phyloP scores from a whole-genome alignment of 1,284 basidiomycete genomes.

The Hypsizygus ulmarius region DNA sequence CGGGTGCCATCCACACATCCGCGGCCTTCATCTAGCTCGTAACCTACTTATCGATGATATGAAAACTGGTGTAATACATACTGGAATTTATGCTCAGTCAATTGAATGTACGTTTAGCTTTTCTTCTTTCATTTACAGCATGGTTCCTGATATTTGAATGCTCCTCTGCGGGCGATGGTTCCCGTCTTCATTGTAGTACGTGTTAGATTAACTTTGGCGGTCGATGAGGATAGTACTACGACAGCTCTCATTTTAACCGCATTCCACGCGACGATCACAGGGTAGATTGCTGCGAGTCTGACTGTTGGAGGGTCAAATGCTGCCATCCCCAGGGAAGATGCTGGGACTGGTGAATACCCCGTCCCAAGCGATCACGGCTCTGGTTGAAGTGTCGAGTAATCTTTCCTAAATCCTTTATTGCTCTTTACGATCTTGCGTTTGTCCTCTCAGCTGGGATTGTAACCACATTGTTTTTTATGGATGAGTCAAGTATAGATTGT shows the following conservation, averaged over 20 bases:
- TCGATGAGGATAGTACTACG: slow-evolving; percentile 11
- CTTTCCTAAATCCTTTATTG: no score
- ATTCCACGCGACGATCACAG: slow-evolving; percentile 6
- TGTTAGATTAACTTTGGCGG: slow-evolving; percentile 21
- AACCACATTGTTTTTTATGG: no score
- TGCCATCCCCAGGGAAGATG: no score
- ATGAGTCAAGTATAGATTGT: no score
- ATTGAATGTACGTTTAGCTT: slow-evolving; percentile 18
- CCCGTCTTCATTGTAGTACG: slow-evolving; percentile 25
- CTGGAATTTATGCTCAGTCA: slow-evolving; percentile 24
- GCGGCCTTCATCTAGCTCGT: slow-evolving; percentile 24
- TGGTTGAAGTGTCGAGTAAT: no score
- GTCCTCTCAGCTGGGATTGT: no score
- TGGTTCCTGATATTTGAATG: background rate
- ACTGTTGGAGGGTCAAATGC: background rate
- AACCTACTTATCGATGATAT: slow-evolving; percentile 22
- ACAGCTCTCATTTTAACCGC: slow-evolving; percentile 13
- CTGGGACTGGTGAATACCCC: no score
- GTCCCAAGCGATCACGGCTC: no score
- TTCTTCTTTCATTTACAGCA: background rate
- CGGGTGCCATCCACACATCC: slow-evolving; percentile 24
- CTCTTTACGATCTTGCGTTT: no score
- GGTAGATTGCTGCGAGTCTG: background rate
- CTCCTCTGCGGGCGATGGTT: slow-evolving; percentile 21
- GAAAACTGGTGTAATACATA: slow-evolving; percentile 28